These are phyloP conservation scores for Pseudoturritis turrita DNA, from an alignment of 345 rosid species.

Conservation along the genomic window DNA sequence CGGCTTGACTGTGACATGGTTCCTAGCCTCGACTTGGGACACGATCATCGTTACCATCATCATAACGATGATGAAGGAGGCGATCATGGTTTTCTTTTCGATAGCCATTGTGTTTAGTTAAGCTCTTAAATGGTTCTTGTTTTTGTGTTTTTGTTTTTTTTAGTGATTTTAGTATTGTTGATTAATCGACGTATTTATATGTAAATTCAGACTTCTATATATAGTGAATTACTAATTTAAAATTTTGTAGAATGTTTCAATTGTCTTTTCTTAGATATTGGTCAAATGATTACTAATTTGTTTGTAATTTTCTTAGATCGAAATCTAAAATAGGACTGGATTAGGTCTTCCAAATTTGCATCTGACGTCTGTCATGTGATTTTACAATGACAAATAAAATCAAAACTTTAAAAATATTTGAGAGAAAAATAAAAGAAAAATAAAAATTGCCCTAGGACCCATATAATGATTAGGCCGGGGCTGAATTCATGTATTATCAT, in stretches of 20 bases:
- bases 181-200: not conserved
- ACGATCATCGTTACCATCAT: slow-evolving; percentile 24
- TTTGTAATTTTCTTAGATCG: not conserved
- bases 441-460: too few species aligned
- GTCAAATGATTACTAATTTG: not conserved
- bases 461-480: too few species aligned
- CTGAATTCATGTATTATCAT: too few species aligned
- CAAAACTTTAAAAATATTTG: too few species aligned
- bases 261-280: slow-evolving; percentile 5
- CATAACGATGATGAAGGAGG: slow-evolving; percentile 16
- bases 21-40: slow-evolving; percentile 19
- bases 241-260: slow-evolving; percentile 4
- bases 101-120: slow-evolving; percentile 23
- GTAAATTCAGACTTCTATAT: not conserved
- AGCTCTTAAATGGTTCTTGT: slow-evolving; percentile 19
- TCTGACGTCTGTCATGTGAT: not conserved
- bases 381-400: too few species aligned
- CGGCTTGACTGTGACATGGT: slow-evolving; percentile 17
- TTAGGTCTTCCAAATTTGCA: not conserved
- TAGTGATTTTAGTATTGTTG: not conserved
- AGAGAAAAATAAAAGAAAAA: too few species aligned
- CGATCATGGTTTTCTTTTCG: slow-evolving; percentile 23
- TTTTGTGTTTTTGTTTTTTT: not conserved
- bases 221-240: slow-evolving; percentile 4
- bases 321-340: slow-evolving; percentile 1